Conservation (phyloP, 495 filamentous ascomycete species). For the Xylaria venustula region DNA sequence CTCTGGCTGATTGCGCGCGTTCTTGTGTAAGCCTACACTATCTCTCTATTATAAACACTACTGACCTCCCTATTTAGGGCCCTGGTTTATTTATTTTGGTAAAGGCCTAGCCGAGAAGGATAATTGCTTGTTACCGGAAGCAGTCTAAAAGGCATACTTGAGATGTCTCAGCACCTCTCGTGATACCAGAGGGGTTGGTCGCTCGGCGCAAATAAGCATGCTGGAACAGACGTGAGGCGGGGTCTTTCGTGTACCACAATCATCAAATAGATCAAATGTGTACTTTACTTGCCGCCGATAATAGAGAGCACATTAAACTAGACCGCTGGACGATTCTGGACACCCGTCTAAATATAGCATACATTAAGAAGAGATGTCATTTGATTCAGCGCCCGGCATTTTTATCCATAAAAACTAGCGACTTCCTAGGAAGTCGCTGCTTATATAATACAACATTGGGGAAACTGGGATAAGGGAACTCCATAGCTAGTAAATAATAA, state of each 20-base stretch:
- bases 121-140: neutral
- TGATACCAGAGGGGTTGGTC: neutral
- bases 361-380: neutral
- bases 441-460: constrained; percentile 1
- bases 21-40: neutral
- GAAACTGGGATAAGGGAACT: neutral
- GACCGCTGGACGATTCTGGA: neutral
- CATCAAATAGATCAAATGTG: neutral
- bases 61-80: neutral
- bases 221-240: neutral
- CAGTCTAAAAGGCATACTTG: neutral
- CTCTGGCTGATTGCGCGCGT: neutral
- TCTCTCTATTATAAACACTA: neutral
- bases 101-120: neutral
- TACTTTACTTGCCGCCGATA: neutral
- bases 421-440: constrained; percentile 9
- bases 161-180: neutral
- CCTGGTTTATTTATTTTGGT: neutral
- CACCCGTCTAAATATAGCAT: neutral
- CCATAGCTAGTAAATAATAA: neutral
- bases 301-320: neutral
- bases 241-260: neutral
- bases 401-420: neutral
- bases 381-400: neutral
- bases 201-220: neutral